A percentile compares a stretch with the other conserved stretches of the same genome.
Conservation (phyloP, 495 filamentous ascomycete genomes). For the Alectoria sarmentosa region DNA sequence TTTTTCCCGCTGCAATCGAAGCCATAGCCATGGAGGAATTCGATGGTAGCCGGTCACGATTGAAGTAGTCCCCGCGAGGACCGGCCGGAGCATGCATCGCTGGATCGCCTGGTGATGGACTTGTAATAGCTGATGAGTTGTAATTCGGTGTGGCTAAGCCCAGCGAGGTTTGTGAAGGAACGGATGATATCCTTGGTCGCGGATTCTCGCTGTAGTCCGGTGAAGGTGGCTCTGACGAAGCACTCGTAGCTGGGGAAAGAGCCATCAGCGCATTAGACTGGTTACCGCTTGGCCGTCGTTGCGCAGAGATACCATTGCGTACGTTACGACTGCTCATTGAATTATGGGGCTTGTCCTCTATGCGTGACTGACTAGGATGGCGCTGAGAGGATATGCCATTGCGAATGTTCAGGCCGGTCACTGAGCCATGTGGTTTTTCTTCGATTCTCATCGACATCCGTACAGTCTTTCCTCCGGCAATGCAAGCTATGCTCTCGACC, state of each 20-base stretch:
- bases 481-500: conserved; percentile 59
- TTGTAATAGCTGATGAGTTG: conserved; percentile 22
- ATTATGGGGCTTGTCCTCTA: conserved; percentile 32
- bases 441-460: conserved; percentile 50
- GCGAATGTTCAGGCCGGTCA: conserved; percentile 33
- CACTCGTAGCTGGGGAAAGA: conserved; percentile 27
- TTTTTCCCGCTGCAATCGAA: conserved; percentile 45
- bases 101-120: conserved; percentile 26
- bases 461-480: conserved; percentile 71
- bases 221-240: conserved; percentile 27
- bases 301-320: conserved; percentile 30
- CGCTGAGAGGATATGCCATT: conserved; percentile 28
- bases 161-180: conserved; percentile 27
- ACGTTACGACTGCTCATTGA: conserved; percentile 31
- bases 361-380: conserved; percentile 24
- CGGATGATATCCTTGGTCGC: conserved; percentile 24
- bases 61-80: conserved; percentile 47
- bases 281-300: conserved; percentile 24
- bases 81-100: conserved; percentile 27
- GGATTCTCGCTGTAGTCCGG: conserved; percentile 21
- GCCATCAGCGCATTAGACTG: conserved; percentile 28
- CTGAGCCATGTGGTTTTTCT: conserved; percentile 32
- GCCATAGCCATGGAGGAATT: conserved; percentile 33
- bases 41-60: conserved; percentile 34
- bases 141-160: conserved; percentile 29